Evolutionary conservation across 1,139 yeast species (phyloP).

Genomic region (Meyerozyma athensensis): DNA sequence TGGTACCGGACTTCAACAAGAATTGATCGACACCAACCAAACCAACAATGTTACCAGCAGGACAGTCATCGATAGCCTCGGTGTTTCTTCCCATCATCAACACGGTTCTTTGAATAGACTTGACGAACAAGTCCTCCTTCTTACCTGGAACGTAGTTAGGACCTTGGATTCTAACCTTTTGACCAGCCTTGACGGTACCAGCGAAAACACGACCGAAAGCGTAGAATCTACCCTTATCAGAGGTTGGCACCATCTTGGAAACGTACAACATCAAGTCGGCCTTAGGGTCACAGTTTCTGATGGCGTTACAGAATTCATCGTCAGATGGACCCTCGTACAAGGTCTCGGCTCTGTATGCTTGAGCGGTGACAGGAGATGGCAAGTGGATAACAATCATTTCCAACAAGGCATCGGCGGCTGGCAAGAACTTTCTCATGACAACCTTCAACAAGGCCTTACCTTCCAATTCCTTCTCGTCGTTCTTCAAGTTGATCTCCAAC

Average conservation of each 20-base stretch:
- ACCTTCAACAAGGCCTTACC: slow-evolving; percentile 98
- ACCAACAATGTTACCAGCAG: slow-evolving; percentile 99
- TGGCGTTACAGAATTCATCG: slow-evolving; percentile 86
- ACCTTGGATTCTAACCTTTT: slow-evolving; percentile 99
- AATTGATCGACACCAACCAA: slow-evolving; percentile 99
- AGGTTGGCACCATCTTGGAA: slow-evolving; percentile 99
- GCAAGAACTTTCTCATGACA: slow-evolving; percentile 99
- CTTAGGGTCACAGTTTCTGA: slow-evolving; percentile 97
- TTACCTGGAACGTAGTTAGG: slow-evolving; percentile 98
- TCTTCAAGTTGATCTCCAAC: slow-evolving; percentile 74
- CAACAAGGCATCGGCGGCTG: slow-evolving; percentile 99
- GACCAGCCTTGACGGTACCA: slow-evolving; percentile 98
- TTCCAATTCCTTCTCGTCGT: slow-evolving; percentile 95
- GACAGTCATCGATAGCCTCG: slow-evolving; percentile 98
- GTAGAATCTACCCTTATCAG: slow-evolving; percentile 99
- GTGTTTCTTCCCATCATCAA: slow-evolving; percentile 99
- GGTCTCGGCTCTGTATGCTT: slow-evolving; percentile 97
- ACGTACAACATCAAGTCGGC: slow-evolving; percentile 99
- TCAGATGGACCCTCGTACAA: slow-evolving; percentile 99
- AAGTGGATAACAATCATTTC: slow-evolving; percentile 98
- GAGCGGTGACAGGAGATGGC: slow-evolving; percentile 99
- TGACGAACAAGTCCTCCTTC: slow-evolving; percentile 95
- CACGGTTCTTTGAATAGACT: slow-evolving; percentile 98
- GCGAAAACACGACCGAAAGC: slow-evolving; percentile 99
- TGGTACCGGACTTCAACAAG: slow-evolving; percentile 98